These are phyloP conservation scores for Backusella mclennaniae DNA, from an alignment of 192 early-diverging fungal genomes.

Conservation along the genomic window DNA sequence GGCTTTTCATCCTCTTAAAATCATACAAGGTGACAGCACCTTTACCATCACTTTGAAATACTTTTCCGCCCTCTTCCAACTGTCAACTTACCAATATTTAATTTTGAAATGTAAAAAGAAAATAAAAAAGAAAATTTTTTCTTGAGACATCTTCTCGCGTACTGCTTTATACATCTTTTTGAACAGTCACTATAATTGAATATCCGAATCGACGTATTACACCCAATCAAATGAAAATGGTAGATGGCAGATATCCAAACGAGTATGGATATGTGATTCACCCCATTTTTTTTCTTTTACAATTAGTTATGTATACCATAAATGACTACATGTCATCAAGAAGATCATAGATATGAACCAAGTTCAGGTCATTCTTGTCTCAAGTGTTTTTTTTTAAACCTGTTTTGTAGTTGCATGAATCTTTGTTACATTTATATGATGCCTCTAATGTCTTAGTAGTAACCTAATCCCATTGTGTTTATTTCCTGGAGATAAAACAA, in stretches of 20 bases:
- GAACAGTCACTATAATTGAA: neutral
- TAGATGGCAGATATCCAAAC: neutral
- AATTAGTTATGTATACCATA: neutral
- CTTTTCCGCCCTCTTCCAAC: neutral
- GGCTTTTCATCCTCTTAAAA: neutral
- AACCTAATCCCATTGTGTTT: no score
- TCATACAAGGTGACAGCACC: neutral
- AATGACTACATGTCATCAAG: neutral
- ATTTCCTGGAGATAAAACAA: no score
- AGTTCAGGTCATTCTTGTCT: neutral
- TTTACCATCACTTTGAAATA: neutral
- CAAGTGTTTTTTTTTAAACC: no score
- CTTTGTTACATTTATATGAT: no score
- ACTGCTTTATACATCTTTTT: neutral
- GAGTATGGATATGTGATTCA: neutral
- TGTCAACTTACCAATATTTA: neutral
- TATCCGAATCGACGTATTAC: neutral
- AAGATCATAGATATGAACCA: neutral
- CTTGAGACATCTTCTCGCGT: neutral
- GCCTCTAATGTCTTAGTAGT: no score
- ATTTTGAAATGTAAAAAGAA: neutral
- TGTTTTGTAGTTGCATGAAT: no score
- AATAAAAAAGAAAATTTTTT: neutral
- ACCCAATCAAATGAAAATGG: neutral
- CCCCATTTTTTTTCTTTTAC: neutral